Base-by-base conservation (phyloP, 2,329 filamentous ascomycete species). In the Zymoseptoria brevis region DNA sequence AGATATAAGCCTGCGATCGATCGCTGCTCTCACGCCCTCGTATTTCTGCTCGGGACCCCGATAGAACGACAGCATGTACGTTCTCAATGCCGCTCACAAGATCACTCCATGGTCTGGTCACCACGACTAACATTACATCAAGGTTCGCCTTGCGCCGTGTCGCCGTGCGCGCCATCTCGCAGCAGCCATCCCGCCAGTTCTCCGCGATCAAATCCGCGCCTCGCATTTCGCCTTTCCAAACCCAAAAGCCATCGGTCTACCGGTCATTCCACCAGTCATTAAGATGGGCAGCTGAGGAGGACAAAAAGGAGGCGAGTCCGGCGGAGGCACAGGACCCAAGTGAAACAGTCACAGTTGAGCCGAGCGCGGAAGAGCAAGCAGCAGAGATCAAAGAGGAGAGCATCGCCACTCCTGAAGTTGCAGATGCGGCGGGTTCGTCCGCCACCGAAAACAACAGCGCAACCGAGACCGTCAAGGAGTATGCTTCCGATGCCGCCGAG, bases 141-240 rank as follows among this genome's bases (percentile, higher is more conserved):
- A 86, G 83, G 83, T 81, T 79, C 74, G 76, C 77, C 64, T 75
- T 87, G 66, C 82, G 83, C 62, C 82, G 81, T 68, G 76, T 80
- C 64, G 81, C 83, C 66, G 75, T 79, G 68, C 81, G 82, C 68
- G 78, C 82, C 54, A 67, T 84, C 59, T 74, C 77, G 35, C 74
- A 77, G 55, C 75, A 75, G 76, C 52, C 69, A 76, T 64, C 65
- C 77, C 61, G 73, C 74, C 48, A 77, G 74, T 64, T 73, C 73
- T 59, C 73, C 74, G 53, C 59, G 56, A 35, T 64, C 13, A 58
- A 57, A 55, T 58, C 57, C 29, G 50, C 41, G 24, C 50, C 57
- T 57, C 67, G 61, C 52, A 57, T 65, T 45, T 62, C 64, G 55
- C 72, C 73, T 56, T 72, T 78, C 60, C 70, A 73, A 53, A 71